Evolutionary conservation across 2,329 filamentous ascomycete species (phyloP), one percentile per base, ranked within the genome.

Genomic region (Trichoderma arundinaceum): DNA sequence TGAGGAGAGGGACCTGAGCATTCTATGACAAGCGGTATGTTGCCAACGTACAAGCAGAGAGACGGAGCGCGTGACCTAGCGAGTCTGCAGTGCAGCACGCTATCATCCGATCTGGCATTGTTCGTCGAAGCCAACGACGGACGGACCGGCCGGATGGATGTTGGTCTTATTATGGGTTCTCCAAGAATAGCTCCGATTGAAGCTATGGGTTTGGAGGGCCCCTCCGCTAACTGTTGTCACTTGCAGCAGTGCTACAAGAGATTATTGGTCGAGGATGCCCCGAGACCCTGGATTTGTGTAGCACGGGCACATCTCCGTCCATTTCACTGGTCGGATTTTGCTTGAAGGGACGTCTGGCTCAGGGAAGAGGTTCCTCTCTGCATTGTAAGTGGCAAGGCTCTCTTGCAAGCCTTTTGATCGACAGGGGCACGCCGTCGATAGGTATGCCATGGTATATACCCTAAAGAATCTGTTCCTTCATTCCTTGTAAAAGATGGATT

Each of bases 161-260:
- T 22, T 38, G 17, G 28, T 62, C 28, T 54, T 44, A 35, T 15
- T 15, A 28, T 35, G n/a, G n/a, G 9, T 12, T 62, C 38, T 46
- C 17, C 13, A 17, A 53, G 12, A 35, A 35, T 22, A 46, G 32
- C 39, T 54, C 39, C 49, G 12, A 15, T 28, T 10, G 39, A 38
- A 46, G 59, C 39, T 13, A 35, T 46, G 48, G 22, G 17, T 22
- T 35, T 32, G 17, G 59, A 41, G n/a, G 38, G 15, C n/a, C 2
- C 22, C 22, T 51, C 33, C 35, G 22, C n/a, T 17, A 61, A 28
- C 22, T 19, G 56, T 28, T 13, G 17, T 22, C 32, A 38, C 32
- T 22, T 58, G 38, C 58, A 43, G 46, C 48, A 61, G 8, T 15
- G 33, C 46, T 38, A 51, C 57, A 60, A 39, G 19, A 41, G 15